phyloP scores from a whole-genome alignment of 2,329 filamentous ascomycete species.

The Cercospora zeae-maydis region DNA sequence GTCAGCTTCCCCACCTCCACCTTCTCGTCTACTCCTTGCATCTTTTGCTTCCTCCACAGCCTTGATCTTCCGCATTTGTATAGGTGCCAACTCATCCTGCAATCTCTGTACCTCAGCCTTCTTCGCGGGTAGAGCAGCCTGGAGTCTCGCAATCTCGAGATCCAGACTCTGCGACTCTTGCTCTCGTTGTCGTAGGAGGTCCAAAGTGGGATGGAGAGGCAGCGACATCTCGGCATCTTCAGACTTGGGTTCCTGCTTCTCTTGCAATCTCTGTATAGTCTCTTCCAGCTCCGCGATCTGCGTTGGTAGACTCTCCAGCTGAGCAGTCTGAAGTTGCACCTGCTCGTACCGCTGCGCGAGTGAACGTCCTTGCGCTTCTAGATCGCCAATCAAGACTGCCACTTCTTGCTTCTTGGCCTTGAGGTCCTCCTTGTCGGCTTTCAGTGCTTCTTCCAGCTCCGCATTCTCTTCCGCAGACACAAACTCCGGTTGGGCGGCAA shows the following conservation, averaged over 20 bases:
- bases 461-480: constrained; percentile 79
- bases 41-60: constrained; percentile 67
- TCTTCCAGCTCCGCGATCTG: constrained; percentile 52
- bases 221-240: constrained; percentile 41
- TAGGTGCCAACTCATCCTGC: constrained; percentile 62
- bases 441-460: constrained; percentile 67
- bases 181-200: constrained; percentile 41
- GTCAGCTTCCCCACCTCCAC: constrained; percentile 60
- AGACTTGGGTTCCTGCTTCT: constrained; percentile 36
- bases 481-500: constrained; percentile 82
- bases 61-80: constrained; percentile 65
- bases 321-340: constrained; percentile 51
- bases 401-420: constrained; percentile 79
- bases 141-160: constrained; percentile 48
- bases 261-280: constrained; percentile 47
- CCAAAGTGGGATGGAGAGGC: constrained; percentile 43
- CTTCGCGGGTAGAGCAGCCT: constrained; percentile 62
- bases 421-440: constrained; percentile 67
- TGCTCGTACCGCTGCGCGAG: constrained; percentile 56
- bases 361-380: constrained; percentile 63
- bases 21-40: constrained; percentile 64
- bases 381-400: constrained; percentile 64
- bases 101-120: constrained; percentile 64
- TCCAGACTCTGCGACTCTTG: constrained; percentile 43
- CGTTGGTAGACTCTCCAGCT: constrained; percentile 50